Base-by-base conservation (phyloP, 306 rosid species). In the Corylus avellana region DNA sequence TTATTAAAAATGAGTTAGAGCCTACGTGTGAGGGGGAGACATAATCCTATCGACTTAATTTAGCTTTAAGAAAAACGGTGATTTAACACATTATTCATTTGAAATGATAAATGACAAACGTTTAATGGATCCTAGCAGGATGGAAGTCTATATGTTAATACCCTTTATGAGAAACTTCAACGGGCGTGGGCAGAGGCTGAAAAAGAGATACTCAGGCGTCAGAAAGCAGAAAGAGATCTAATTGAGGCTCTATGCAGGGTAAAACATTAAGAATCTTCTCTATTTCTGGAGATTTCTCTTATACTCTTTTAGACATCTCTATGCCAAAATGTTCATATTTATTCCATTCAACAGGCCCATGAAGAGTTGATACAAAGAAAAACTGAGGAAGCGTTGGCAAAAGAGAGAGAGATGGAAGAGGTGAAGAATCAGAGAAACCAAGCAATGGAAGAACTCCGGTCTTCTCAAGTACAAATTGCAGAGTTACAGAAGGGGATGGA, bases 291-390 rank as follows among this genome's bases (percentile, higher is more conserved):
- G 35, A 32, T 32, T 32, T 32, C 35, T 32, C 35, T 32, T 32
- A 32, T 3, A 32, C 2, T 32, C 35, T 32, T 32, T 32, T 32
- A 32, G 35, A 32, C 35, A 32, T 32, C 35, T 32, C 35, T 32
- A 32, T 32, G 35, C 35, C 35, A 32, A 32, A 32, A 32, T 32
- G 35, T 32, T 1, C 35, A 32, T 32, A 32, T 1, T 32, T 32
- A 32, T 32, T 1, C 35, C 35, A 32, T 53, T 87, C 76, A 56
- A 48, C 88, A 95, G 99, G 87, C 85, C 53, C 89, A 81, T 81
- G 82, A 81, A 77, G 96, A 91, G 82, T 77, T 86, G 79, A 89
- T 85, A 75, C 88, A 76, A 55, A 92, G 93, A 78, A 91, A 83
- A 76, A 77, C 76, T 63, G 97, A 83, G 84, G 91, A 92, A 86